Evolutionary conservation across 768 basidiomycete species (phyloP), one percentile per base, ranked within the genome.

Genomic region (Coprinellus aureogranulatus): DNA sequence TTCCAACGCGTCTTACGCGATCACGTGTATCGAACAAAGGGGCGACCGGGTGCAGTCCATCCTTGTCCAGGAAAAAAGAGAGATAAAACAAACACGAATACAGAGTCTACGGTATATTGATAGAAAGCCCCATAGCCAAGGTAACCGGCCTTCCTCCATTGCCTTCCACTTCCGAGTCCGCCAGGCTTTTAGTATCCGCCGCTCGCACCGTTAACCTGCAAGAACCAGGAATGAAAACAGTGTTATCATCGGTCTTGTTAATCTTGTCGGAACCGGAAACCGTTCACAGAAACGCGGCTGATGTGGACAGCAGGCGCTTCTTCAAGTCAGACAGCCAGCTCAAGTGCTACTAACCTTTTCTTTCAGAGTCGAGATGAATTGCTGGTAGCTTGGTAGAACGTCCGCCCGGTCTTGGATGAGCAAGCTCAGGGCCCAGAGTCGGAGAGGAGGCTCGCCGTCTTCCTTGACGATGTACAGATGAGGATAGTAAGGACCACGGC

Each of bases 391-490:
- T 49, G 94, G 94, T 67, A 93, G 77, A 59, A 92, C 87, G 70
- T 99, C 97, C 65, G 92, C 88, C 57, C 97, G 88, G 72, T 98
- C 97, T 75, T 98, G 96, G 63, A 98, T 89, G 62, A 99, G 83
- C 65, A 85, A 84, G 67, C 92, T 94, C 59, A 99, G 81, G 0
- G 96, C 97, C 97, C 97, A 99, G 58, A 94, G 81, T 59, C 95
- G 81, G 67, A 99, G 77, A 45, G 94, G 89, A 5, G 94, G 91
- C 72, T 99, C 97, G 59, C 94, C 96, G 64, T 99, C 97, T 70
- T 98, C 94, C 75, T 98, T 99, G 66, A 98, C 94, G 53, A 98
- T 79, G 66, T 98, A 99, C 6, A 99, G 76, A 70, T 98, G 94
- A 8, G 93, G 93, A 68, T 90, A 88, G 70, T 98, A 98, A 4